Base-by-base conservation (phyloP, 2,329 filamentous ascomycete genomes). In the Colletotrichum trifolii region DNA sequence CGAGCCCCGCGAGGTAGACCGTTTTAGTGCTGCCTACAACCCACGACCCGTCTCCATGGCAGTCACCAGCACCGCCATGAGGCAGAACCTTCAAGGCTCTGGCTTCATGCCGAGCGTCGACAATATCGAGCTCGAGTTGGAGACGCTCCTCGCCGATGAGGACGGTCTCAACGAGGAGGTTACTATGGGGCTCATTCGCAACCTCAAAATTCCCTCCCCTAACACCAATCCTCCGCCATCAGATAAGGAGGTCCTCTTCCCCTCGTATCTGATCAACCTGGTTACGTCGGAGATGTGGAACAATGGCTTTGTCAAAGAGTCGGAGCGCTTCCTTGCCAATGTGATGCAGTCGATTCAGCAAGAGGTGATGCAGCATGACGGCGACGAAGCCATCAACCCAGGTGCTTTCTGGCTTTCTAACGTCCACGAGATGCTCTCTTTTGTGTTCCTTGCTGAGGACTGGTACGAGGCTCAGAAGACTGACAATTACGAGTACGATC, bases 241-340 rank as follows among this genome's bases (percentile, higher is more conserved):
- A 15, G 96, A 99, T 81, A 99, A 99, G 83, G 96, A 99, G 78
- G 95, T 99, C 25, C 85, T 99, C 56, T 99, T 99, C 90, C 96
- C 96, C 39, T 95, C 96, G 9, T 99, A 98, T 78, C 89, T 99
- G 72, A 99, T 99, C 84, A 99, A 99, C 79, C 86, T 99, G 67
- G 96, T 99, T 69, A 99, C 96, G 11, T 98, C 94, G 13, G 96
- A 99, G 82, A 99, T 99, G 96, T 99, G 96, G 96, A 99, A 99
- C 83, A 99, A 99, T 73, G 96, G 96, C 50, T 99, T 97, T 75
- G 96, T 99, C 72, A 99, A 99, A 83, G 96, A 99, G 80, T 98
- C 96, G 4, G 96, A 99, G 81, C 92, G 95, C 60, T 99, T 99
- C 87, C 85, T 99, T 68, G 96, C 96, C 74, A 99, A 98, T 73